Evolutionary conservation across 805 yeast species (phyloP).

Genomic region (Kregervanrija pseudodelftensis): DNA sequence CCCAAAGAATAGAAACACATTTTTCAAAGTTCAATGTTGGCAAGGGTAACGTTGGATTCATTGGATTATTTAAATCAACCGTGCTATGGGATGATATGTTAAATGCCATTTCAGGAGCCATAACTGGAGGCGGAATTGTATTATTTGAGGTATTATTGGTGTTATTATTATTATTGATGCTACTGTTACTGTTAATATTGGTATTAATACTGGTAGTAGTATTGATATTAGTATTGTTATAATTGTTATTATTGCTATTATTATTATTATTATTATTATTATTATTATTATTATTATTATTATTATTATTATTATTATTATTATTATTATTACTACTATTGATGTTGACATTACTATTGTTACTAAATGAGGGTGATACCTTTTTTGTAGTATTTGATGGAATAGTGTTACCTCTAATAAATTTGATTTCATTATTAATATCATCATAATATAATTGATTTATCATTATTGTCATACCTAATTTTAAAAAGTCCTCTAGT

Average conservation of each 20-base stretch:
- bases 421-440: conserved; percentile 21
- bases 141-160: no score
- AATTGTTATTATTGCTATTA: background rate
- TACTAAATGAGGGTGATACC: background rate
- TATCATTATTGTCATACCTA: conserved; percentile 30
- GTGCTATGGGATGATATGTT: no score
- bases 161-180: background rate
- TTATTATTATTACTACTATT: background rate
- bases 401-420: conserved; percentile 24
- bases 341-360: background rate
- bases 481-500: conserved; percentile 36
- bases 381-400: conserved; percentile 14
- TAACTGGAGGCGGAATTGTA: no score
- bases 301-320: background rate
- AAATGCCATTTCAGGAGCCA: no score
- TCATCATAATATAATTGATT: conserved; percentile 23
- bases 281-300: background rate
- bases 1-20: conserved; percentile 10
- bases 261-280: background rate
- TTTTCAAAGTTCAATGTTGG: conserved; percentile 11
- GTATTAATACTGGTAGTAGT: background rate
- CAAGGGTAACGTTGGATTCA: background rate
- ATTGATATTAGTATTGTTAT: background rate
- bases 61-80: no score
- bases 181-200: background rate